Evolutionary conservation across 441 rosid species (phyloP).

Genomic region (Lepidium campestre): DNA sequence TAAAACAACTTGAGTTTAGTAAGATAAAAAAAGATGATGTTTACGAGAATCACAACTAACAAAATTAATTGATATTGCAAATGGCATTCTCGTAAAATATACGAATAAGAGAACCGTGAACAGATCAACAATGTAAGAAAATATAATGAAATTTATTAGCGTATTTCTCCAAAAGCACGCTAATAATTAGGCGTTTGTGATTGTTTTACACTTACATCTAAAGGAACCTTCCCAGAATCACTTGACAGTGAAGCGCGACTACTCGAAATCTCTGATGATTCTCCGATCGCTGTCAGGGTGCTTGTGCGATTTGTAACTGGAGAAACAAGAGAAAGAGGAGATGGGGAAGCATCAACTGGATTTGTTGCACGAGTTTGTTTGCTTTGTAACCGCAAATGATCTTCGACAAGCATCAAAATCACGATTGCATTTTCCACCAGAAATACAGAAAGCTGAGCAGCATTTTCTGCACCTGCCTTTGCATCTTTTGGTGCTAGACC

Average conservation of each 20-base stretch:
- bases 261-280: slow-evolving; percentile 53
- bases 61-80: background rate
- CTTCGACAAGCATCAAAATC: slow-evolving; percentile 99
- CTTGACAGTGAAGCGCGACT: slow-evolving; percentile 55
- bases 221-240: slow-evolving; percentile 70
- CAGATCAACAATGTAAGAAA: background rate
- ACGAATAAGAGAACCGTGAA: background rate
- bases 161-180: background rate
- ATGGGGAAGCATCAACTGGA: slow-evolving; percentile 52
- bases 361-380: slow-evolving; percentile 62
- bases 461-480: slow-evolving; percentile 88
- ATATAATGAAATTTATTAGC: background rate
- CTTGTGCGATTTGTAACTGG: slow-evolving; percentile 48
- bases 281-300: slow-evolving; percentile 39
- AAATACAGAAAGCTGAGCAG: slow-evolving; percentile 97
- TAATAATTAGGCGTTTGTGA: slow-evolving; percentile 14
- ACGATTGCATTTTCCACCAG: slow-evolving; percentile 99
- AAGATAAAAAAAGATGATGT: slow-evolving; percentile 1
- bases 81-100: slow-evolving; percentile 5
- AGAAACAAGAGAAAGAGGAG: slow-evolving; percentile 77
- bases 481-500: slow-evolving; percentile 90
- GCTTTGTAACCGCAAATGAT: slow-evolving; percentile 97
- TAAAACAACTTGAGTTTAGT: slow-evolving; percentile 18
- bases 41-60: slow-evolving; percentile 7
- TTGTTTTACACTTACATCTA: slow-evolving; percentile 68